Percentiles rank a stretch among this genome's conserved stretches.
Conservation (phyloP, 2,329 filamentous ascomycete species). For the Raffaelea arxii region DNA sequence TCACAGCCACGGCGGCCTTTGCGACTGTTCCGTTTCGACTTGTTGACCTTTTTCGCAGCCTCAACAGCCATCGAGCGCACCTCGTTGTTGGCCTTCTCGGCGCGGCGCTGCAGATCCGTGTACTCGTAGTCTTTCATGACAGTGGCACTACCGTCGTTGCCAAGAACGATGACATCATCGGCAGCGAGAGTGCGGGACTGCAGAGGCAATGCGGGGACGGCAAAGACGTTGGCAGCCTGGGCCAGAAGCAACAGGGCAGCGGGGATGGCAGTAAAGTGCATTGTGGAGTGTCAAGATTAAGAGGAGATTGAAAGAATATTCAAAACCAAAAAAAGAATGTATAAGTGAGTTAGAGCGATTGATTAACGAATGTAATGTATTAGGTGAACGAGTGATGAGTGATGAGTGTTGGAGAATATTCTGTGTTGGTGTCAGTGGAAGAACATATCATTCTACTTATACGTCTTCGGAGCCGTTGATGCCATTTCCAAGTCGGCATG, state of each 20-base stretch:
- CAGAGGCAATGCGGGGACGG: background rate
- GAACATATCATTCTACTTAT: background rate
- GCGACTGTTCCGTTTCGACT: background rate
- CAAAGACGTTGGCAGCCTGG: background rate
- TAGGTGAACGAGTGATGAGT: background rate
- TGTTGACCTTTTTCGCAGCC: background rate
- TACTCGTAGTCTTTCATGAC: conserved; percentile 1
- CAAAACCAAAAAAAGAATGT: background rate
- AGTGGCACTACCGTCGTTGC: background rate
- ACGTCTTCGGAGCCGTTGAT: background rate
- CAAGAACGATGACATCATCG: conserved; percentile 1
- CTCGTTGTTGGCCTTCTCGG: background rate
- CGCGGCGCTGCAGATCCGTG: background rate
- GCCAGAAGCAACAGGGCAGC: too few relatives aligned
- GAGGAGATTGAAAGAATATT: background rate
- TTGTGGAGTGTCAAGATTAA: too few relatives aligned
- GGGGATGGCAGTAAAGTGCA: too few relatives aligned
- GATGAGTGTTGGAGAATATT: background rate
- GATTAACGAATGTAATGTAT: background rate
- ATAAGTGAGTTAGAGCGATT: background rate
- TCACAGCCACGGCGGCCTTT: background rate
- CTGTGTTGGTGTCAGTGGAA: background rate
- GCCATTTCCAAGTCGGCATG: background rate
- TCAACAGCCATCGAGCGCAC: background rate
- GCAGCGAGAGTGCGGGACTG: background rate